Evolutionary conservation across 495 filamentous ascomycete species (phyloP).

Genomic region (Penicillium salamii): DNA sequence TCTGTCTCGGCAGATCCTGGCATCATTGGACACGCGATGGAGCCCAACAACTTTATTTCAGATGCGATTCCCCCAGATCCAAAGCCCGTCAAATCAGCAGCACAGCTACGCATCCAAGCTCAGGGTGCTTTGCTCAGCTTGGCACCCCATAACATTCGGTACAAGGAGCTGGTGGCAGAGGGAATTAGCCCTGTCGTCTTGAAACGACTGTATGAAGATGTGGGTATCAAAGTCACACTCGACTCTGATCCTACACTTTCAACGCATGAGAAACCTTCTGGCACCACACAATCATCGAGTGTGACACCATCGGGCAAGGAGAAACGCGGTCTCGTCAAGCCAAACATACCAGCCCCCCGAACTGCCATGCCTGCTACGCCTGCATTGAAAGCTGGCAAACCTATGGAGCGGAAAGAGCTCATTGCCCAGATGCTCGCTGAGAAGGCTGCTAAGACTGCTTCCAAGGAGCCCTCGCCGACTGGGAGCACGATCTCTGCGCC

Average conservation of each 20-base stretch:
- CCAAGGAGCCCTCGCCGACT: constrained; percentile 19
- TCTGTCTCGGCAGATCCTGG: constrained; percentile 24
- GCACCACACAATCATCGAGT: neutral
- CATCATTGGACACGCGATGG: constrained; percentile 13
- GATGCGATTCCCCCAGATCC: neutral
- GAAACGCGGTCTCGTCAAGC: constrained; percentile 3
- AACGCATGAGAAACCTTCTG: neutral
- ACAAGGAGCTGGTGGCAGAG: constrained; percentile 65
- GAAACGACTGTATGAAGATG: constrained; percentile 60
- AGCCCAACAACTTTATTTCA: constrained; percentile 11
- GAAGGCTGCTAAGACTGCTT: constrained; percentile 37
- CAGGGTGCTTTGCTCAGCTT: constrained; percentile 65
- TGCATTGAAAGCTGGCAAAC: constrained; percentile 33
- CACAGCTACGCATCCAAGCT: constrained; percentile 62
- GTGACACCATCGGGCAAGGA: neutral
- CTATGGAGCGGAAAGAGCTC: constrained; percentile 71
- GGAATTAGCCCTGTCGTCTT: constrained; percentile 65
- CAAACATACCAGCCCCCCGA: constrained; percentile 1
- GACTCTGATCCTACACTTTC: constrained; percentile 1
- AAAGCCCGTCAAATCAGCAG: constrained; percentile 18
- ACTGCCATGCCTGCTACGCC: constrained; percentile 6
- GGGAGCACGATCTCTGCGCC: constrained; percentile 7
- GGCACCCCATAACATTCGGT: constrained; percentile 62
- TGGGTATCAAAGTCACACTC: constrained; percentile 49
- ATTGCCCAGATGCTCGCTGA: constrained; percentile 71